phyloP scores from a whole-genome alignment of 192 early-diverging fungal genomes.

The Rhizophagus prolifer region DNA sequence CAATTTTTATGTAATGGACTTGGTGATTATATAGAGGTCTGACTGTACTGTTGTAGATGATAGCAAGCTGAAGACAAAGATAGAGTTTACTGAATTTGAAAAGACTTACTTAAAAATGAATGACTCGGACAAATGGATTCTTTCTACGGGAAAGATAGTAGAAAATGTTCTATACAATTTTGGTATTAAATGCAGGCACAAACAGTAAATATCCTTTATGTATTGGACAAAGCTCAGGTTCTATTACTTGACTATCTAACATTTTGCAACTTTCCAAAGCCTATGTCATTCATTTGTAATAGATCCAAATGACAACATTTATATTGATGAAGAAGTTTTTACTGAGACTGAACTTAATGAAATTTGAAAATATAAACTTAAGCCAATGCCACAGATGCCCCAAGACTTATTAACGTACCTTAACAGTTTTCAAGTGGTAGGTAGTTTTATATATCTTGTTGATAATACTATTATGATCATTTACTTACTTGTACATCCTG shows the following conservation, averaged over 20 bases:
- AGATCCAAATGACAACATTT: slow-evolving; percentile 25
- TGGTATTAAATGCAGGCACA: slow-evolving; percentile 13
- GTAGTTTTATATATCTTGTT: slow-evolving; percentile 16
- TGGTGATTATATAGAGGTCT: too few relatives aligned
- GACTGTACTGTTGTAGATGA: too few relatives aligned
- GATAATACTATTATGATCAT: slow-evolving; percentile 18
- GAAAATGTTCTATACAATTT: slow-evolving; percentile 30
- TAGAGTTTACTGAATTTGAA: background rate
- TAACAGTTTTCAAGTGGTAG: slow-evolving; percentile 21
- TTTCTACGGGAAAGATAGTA: slow-evolving; percentile 31
- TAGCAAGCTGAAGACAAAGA: too few relatives aligned
- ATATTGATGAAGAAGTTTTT: slow-evolving; percentile 30
- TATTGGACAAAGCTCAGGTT: background rate
- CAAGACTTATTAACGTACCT: slow-evolving; percentile 22
- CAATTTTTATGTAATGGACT: too few relatives aligned
- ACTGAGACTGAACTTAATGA: slow-evolving; percentile 27
- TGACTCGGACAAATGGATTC: slow-evolving; percentile 26
- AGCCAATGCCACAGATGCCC: slow-evolving; percentile 7
- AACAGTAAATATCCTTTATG: background rate
- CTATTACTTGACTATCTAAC: background rate
- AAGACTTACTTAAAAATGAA: slow-evolving; percentile 25
- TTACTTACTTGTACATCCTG: slow-evolving; percentile 14
- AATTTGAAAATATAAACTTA: slow-evolving; percentile 24
- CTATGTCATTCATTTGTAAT: background rate
- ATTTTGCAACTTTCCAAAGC: background rate